These are phyloP conservation scores for Pneumocystis jirovecii DNA, from an alignment of 1,139 yeast species.

Conservation along the genomic window DNA sequence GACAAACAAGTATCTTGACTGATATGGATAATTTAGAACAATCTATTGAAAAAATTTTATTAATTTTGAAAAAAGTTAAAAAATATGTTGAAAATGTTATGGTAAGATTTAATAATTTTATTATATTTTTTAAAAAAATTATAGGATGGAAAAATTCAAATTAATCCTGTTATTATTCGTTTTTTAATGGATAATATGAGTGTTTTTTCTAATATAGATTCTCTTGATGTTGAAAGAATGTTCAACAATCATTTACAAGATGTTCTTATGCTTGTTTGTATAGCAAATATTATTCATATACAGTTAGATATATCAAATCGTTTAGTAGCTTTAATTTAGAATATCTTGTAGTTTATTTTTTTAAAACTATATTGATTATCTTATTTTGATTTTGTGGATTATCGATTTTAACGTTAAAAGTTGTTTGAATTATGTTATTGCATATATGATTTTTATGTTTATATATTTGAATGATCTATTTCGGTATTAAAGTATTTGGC, in stretches of 20 bases:
- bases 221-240: constrained; percentile 43
- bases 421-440: background rate
- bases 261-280: constrained; percentile 65
- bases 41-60: constrained; percentile 42
- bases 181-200: constrained; percentile 48
- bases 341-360: background rate
- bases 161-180: constrained; percentile 48
- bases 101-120: background rate
- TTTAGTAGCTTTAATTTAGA: constrained; percentile 8
- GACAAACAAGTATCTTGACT: constrained; percentile 25
- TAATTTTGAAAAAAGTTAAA: constrained; percentile 41
- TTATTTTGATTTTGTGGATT: background rate
- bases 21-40: constrained; percentile 39
- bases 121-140: background rate
- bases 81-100: constrained; percentile 36
- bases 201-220: constrained; percentile 46
- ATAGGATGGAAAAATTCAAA: constrained; percentile 28
- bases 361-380: background rate
- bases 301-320: constrained; percentile 27
- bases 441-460: background rate
- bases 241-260: constrained; percentile 69
- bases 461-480: background rate
- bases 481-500: background rate
- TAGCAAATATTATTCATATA: constrained; percentile 73
- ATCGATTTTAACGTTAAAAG: background rate